Conservation (phyloP, 768 basidiomycete genomes). For the Termitomyces sp. region DNA sequence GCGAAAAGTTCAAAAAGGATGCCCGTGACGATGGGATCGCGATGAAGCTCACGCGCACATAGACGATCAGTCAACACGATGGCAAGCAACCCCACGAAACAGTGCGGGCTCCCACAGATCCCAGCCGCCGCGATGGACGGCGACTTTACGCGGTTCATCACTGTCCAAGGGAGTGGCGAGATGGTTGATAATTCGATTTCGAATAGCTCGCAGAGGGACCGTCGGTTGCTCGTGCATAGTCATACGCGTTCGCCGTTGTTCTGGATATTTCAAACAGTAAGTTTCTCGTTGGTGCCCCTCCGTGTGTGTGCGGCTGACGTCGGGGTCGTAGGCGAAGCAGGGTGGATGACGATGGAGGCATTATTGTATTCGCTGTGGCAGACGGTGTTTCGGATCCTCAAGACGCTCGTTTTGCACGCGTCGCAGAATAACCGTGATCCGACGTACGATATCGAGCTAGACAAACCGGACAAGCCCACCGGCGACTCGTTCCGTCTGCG, state of each 20-base stretch:
- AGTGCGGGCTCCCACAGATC: constrained; percentile 98
- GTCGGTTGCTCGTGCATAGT: constrained; percentile 90
- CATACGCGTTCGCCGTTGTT: constrained; percentile 82
- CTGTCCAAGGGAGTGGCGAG: constrained; percentile 96
- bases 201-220: constrained; percentile 91
- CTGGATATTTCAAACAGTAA: constrained; percentile 98
- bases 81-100: constrained; percentile 94
- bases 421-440: constrained; percentile 95
- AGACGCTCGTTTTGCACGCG: constrained; percentile 95
- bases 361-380: constrained; percentile 96
- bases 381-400: constrained; percentile 95
- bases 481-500: constrained; percentile 93
- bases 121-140: constrained; percentile 98
- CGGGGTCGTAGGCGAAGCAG: constrained; percentile 76
- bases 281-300: constrained; percentile 24
- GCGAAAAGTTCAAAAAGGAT: too few species aligned
- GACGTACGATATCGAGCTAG: constrained; percentile 92
- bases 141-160: constrained; percentile 98
- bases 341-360: constrained; percentile 99
- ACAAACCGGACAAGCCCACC: constrained; percentile 94
- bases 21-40: too few species aligned
- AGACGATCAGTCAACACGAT: constrained; percentile 99
- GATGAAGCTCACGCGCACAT: too few species aligned
- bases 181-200: constrained; percentile 99
- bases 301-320: neutral